Conservation (phyloP, 2,329 filamentous ascomycete species). For the Nannizzia gypsea region DNA sequence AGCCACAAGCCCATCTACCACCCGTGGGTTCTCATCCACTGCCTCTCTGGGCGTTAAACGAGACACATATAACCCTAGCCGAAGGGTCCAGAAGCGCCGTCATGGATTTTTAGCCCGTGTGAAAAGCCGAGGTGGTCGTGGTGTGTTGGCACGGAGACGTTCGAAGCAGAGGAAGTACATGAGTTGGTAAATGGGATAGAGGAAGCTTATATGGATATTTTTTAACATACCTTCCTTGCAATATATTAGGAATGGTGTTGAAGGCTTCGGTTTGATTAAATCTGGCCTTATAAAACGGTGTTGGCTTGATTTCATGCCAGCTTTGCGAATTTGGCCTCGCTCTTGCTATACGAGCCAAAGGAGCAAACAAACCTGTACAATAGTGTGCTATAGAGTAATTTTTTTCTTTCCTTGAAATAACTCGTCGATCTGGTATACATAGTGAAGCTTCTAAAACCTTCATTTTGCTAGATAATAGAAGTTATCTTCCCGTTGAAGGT, state of each 20-base stretch:
- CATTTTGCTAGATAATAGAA: not conserved
- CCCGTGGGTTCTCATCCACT: slow-evolving; percentile 34
- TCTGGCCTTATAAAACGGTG: not conserved
- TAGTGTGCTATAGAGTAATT: not conserved
- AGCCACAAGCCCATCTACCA: slow-evolving; percentile 24
- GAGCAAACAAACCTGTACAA: not conserved
- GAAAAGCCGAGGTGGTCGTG: slow-evolving; percentile 42
- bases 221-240: not conserved
- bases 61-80: slow-evolving; percentile 48
- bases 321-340: not conserved
- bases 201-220: not conserved
- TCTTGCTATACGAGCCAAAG: not conserved
- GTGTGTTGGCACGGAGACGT: slow-evolving; percentile 42
- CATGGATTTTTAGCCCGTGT: slow-evolving; percentile 48
- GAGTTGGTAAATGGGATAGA: not conserved
- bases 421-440: too few species aligned
- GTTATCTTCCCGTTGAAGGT: too few species aligned
- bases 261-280: not conserved
- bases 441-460: not conserved
- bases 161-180: slow-evolving; percentile 40
- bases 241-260: not conserved
- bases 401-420: not conserved
- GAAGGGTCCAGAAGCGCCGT: slow-evolving; percentile 49
- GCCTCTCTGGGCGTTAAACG: slow-evolving; percentile 35
- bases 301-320: not conserved